phyloP scores from a whole-genome alignment of 1,284 basidiomycete species.

The Rhodotorula mucilaginosa region DNA sequence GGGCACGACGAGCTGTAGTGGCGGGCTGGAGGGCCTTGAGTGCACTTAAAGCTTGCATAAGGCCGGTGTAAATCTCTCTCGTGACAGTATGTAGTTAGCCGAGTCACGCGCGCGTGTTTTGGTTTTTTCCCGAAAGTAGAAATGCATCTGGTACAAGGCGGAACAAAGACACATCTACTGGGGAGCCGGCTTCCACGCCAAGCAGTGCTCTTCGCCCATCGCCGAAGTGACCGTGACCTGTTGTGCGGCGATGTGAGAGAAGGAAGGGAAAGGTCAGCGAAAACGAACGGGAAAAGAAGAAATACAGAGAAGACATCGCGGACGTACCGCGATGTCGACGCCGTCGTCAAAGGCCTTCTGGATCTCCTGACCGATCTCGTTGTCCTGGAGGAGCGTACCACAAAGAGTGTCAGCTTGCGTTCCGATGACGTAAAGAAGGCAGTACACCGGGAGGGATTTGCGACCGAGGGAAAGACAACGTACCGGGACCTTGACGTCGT shows the following conservation, averaged over 20 bases:
- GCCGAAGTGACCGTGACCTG: constrained; percentile 1
- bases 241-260: neutral
- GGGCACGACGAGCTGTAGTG: constrained; percentile 24
- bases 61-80: neutral
- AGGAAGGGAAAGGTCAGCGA: no score
- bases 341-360: constrained; percentile 72
- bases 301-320: constrained; percentile 61
- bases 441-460: no score
- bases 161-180: neutral
- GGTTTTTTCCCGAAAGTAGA: neutral
- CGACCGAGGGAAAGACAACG: neutral
- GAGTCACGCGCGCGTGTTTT: neutral
- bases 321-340: constrained; percentile 69
- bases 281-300: neutral
- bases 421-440: no score
- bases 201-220: constrained; percentile 18
- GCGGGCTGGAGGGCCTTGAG: neutral
- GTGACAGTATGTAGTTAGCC: neutral
- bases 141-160: no score
- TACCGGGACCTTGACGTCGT: constrained; percentile 85
- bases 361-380: constrained; percentile 77
- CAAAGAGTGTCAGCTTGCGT: neutral
- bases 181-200: constrained; percentile 18
- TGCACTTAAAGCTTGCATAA: neutral
- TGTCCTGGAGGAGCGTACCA: constrained; percentile 53